Percentiles rank a stretch among this genome's conserved stretches.
phyloP scores from a whole-genome alignment of 2,329 filamentous ascomycete species.

The Phaeosphaeriaceae sp. region DNA sequence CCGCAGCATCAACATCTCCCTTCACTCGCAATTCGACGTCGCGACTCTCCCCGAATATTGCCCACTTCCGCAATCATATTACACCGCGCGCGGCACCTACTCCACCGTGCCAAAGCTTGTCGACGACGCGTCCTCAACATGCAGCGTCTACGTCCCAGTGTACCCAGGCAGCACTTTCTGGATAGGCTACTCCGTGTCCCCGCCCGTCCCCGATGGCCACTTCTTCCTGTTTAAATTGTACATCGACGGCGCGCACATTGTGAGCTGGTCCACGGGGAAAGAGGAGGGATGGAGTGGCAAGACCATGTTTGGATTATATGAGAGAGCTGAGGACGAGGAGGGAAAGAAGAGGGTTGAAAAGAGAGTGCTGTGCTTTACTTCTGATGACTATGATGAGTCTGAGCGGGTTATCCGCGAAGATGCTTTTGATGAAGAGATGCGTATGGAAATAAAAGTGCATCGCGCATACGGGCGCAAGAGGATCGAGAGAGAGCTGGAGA shows the following conservation, averaged over 20 bases:
- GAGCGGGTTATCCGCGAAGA: conserved; percentile 17
- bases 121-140: conserved; percentile 36
- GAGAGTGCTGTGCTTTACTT: conserved; percentile 49
- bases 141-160: conserved; percentile 44
- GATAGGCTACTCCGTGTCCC: conserved; percentile 49
- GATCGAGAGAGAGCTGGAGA: conserved; percentile 35
- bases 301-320: conserved; percentile 54
- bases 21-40: conserved; percentile 53
- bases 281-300: conserved; percentile 53
- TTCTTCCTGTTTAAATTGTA: conserved; percentile 57
- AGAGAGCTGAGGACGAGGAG: conserved; percentile 36
- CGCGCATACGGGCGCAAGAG: conserved; percentile 51
- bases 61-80: conserved; percentile 25
- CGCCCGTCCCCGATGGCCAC: conserved; percentile 37
- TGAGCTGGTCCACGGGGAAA: conserved; percentile 55
- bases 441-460: conserved; percentile 53
- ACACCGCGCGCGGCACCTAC: conserved; percentile 11
- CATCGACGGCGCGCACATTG: conserved; percentile 46
- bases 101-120: conserved; percentile 14
- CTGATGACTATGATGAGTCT: conserved; percentile 15
- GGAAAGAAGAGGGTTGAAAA: conserved; percentile 49
- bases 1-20: conserved; percentile 48
- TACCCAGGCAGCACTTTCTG: conserved; percentile 52
- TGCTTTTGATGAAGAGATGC: conserved; percentile 30
- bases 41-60: conserved; percentile 48